Evolutionary conservation across 2,329 filamentous ascomycete species (phyloP), one percentile per base, ranked within the genome.

Genomic region (Helicocarpus griseus): DNA sequence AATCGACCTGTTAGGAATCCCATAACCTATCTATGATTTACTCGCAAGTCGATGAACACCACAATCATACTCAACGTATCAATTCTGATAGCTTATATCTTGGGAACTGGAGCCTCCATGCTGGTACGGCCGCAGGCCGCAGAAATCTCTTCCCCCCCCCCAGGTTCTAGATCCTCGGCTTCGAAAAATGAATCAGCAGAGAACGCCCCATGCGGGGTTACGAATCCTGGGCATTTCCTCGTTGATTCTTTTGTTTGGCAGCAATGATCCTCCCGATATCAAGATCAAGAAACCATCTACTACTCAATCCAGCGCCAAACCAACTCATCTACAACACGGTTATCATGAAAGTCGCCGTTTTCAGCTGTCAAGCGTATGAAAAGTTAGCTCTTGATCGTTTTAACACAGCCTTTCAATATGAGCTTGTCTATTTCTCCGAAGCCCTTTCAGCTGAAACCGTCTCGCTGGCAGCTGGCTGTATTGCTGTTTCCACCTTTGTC

Each of bases 401-500:
- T 31, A 69, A 71, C 35, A 57, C 65, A 48, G 38, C 57, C 24
- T 56, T 61, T 33, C 62, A 69, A 48, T 66, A 79, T 57, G 71
- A 78, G 9, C 66, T 84, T 49, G 62, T 70, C 52, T 83, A 78
- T 64, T 80, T 84, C 65, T 74, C 80, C 43, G 79, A 82, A 53
- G 60, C 77, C 2, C 75, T 86, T 8, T 73, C 69, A 38, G 57
- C 70, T 26, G 75, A 81, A 43, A 86, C 82, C 0, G 79, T 74
- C 1, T 58, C 74, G 1, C 73, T 85, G 5, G 77, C 78, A 2
- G 61, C 67, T 1, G 75, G 71, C 33, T 72, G 75, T 53, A 68
- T 76, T 39, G 82, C 81, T 51, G 73, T 86, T 46, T 86, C 82
- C 66, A 78, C 80, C 59, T 86, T 86, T 59, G 83, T 86, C 62